A percentile compares a stretch with the other conserved stretches of the same genome.
phyloP scores from a whole-genome alignment of 2,329 filamentous ascomycete species.

The Beauveria sp. region DNA sequence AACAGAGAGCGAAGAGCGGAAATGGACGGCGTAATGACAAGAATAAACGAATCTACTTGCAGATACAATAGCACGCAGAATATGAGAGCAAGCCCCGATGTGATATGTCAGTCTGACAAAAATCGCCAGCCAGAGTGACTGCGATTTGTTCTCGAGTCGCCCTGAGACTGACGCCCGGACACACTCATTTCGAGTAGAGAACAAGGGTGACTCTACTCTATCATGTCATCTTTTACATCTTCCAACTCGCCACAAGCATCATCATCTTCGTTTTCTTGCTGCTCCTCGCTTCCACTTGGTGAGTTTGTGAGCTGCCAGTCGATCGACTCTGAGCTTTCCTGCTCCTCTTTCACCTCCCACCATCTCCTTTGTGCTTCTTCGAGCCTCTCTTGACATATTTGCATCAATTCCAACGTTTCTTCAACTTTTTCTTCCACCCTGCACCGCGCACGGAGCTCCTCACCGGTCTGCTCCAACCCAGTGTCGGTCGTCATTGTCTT shows the following conservation, averaged over 20 bases:
- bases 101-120: rapidly evolving
- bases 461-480: background rate
- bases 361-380: background rate
- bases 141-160: background rate
- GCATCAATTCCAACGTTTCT: background rate
- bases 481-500: too few relatives aligned
- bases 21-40: too few relatives aligned
- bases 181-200: too few relatives aligned
- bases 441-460: background rate
- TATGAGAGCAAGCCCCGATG: rapidly evolving
- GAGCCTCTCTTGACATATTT: background rate
- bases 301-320: too few relatives aligned
- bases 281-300: background rate
- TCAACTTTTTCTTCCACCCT: background rate
- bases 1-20: too few relatives aligned
- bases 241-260: too few relatives aligned
- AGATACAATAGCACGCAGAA: too few relatives aligned
- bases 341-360: background rate
- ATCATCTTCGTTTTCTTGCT: rapidly evolving
- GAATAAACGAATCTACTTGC: too few relatives aligned
- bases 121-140: background rate
- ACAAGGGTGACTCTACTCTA: too few relatives aligned
- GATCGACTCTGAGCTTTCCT: background rate
- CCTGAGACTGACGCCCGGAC: too few relatives aligned
- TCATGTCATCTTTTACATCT: too few relatives aligned